Conservation (phyloP, 768 basidiomycete species). For the Leccinellum rugosiceps region DNA sequence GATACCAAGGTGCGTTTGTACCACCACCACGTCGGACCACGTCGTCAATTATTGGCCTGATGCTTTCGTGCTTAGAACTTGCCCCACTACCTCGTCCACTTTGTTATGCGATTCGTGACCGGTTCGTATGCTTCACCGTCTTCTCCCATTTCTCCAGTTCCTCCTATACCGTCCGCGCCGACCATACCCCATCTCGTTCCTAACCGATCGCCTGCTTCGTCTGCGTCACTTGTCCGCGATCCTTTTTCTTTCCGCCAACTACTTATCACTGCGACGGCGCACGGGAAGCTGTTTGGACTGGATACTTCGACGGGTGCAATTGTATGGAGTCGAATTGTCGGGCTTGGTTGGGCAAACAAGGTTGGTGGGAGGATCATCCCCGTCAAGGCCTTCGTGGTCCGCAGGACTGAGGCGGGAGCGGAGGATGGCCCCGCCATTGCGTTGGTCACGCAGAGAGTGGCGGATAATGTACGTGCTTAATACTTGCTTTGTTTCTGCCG, state of each 20-base stretch:
- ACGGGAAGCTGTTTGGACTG: slow-evolving; percentile 78
- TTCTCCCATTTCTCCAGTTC: slow-evolving; percentile 27
- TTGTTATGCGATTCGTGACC: slow-evolving; percentile 67
- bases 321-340: slow-evolving; percentile 78
- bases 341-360: slow-evolving; percentile 61
- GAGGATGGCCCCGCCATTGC: slow-evolving; percentile 40
- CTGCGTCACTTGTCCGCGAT: slow-evolving; percentile 56
- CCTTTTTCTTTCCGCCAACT: slow-evolving; percentile 86
- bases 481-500: neutral
- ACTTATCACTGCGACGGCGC: slow-evolving; percentile 64
- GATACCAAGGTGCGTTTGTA: slow-evolving; percentile 50
- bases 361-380: slow-evolving; percentile 57
- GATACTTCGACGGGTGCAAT: slow-evolving; percentile 76
- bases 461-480: slow-evolving; percentile 52
- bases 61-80: slow-evolving; percentile 47
- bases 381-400: slow-evolving; percentile 56
- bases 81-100: slow-evolving; percentile 64
- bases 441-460: slow-evolving; percentile 57
- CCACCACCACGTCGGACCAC: neutral
- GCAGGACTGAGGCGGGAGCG: slow-evolving; percentile 26
- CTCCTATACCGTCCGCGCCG: neutral
- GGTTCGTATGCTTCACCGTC: slow-evolving; percentile 58
- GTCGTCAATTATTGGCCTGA: neutral
- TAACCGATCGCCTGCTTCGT: slow-evolving; percentile 26
- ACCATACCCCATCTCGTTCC: slow-evolving; percentile 22